Base-by-base conservation (phyloP, 768 basidiomycete genomes). In the Tricholoma furcatifolium region DNA sequence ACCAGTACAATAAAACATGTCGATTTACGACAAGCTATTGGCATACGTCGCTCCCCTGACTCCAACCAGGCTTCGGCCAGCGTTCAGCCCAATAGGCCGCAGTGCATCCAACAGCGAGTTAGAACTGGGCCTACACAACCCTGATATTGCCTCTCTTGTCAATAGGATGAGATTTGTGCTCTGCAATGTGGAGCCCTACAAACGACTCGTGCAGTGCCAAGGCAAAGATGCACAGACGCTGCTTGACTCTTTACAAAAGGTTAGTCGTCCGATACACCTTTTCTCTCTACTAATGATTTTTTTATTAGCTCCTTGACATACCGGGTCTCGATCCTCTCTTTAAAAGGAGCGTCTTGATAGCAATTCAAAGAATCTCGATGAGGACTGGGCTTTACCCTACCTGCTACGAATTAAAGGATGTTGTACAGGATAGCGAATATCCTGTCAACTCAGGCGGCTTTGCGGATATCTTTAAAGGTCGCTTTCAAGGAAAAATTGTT, bases 391-490 rank as follows among this genome's bases (percentile, higher is more conserved):
- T 53, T 4, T 53, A 53, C 36, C 43, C 51, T 17, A 12, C 15
- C 3, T 36, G 44, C 14, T 53, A 46, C 27, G 32, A 53, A 23
- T 27, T 53, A 2, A 27, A n/a, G 21, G 15, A 44, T 24, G 40
- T 47, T 8, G 24, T 20, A 2, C 8, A 12, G 30, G 27, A 8
- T 17, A 24, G 23, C 17, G 51, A 38, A 14, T 18, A 52, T 3
- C 35, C 42, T 17, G 36, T 46, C 9, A 30, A 31, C 3, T 15
- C 35, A n/a, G 51, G 51, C 17, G 43, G 24, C 9, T 53, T 39
- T 21, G 51, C 24, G 3, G 51, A 53, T 34, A 47, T 53, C n/a
- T 53, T 46, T 30, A 38, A 47, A 23, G 51, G 36, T 6, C n/a
- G 17, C 6, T 46, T 40, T 21, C 51, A 23, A 9, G 51, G 51